Evolutionary conservation across 352 stramenopile species (phyloP), one percentile per base, ranked within the genome.

Genomic region (Phytopythium aichiense): DNA sequence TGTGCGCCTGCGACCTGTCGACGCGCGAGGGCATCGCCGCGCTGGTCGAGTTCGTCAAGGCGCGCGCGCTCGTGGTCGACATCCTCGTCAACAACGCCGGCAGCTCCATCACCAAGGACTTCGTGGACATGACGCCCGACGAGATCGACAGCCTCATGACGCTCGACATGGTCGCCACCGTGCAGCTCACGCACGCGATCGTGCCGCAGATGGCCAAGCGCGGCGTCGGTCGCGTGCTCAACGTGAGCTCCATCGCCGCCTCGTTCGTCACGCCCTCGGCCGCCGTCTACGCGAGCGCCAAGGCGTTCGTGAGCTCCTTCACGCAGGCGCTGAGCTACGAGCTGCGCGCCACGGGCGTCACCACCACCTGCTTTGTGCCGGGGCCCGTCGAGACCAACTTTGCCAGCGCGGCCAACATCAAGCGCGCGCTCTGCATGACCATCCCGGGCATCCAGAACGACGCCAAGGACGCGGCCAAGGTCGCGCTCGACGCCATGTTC

Each of bases 61-160:
- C 83, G 40, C 81, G 88, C 53, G 67, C 88, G 28, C 55, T 91
- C 20, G 60, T 88, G 22, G 68, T 96, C 52, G 88, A 96, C 51
- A 87, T 97, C 42, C 75, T 97, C 7, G 67, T 97, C 43, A 96
- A 96, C 69, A 94, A 93, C 57, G 88, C 80, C 2, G 79, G 83
- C 6, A 66, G 71, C 0, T 73, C 74, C 31, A 33, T 80, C 9
- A 68, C 63, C 15, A 73, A 79, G 28, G 61, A 70, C 48, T 91
- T 94, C 56, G 64, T 69, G 1, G 57, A 77, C 51, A 49, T 85
- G 6, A 69, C 69, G 12, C 48, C 63, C 16, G 65, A 70, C 33
- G 54, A 82, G 40, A 61, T 94, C n/a, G 75, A 89, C 58, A 66
- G 75, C 6, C 64, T 95, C 53, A 75, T 96, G 63, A 76, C 72